phyloP scores from a whole-genome alignment of 1,139 yeast species.

The Debaryomyces coudertii region DNA sequence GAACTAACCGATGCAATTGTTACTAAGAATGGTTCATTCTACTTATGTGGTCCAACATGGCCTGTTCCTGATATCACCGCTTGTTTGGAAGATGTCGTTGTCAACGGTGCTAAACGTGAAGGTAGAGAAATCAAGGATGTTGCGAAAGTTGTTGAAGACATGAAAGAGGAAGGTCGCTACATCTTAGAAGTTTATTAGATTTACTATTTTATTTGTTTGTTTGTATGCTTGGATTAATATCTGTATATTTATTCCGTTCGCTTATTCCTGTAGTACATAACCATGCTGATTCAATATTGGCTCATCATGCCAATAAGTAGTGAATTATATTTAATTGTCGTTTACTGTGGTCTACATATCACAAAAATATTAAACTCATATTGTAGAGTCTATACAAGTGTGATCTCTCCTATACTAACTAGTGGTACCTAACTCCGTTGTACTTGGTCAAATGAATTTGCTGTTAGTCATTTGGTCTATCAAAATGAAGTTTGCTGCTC shows the following conservation, averaged over 20 bases:
- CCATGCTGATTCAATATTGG: too few relatives aligned
- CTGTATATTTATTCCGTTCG: background rate
- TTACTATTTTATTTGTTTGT: slow-evolving; percentile 6
- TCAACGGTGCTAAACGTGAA: slow-evolving; percentile 66
- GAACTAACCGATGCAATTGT: slow-evolving; percentile 81
- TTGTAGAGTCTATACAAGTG: background rate
- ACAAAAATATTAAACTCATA: too few relatives aligned
- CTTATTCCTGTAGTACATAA: background rate
- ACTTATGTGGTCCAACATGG: slow-evolving; percentile 99
- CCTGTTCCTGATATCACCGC: slow-evolving; percentile 97
- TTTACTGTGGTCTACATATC: too few relatives aligned
- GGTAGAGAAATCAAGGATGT: slow-evolving; percentile 71
- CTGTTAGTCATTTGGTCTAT: background rate
- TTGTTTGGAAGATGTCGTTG: slow-evolving; percentile 81
- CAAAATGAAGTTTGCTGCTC: background rate
- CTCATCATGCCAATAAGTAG: too few relatives aligned
- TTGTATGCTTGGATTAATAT: background rate
- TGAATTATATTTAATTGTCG: too few relatives aligned
- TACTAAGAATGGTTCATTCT: slow-evolving; percentile 81
- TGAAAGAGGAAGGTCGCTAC: slow-evolving; percentile 92
- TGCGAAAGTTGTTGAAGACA: slow-evolving; percentile 81
- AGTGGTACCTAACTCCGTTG: too few relatives aligned
- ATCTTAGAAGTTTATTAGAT: slow-evolving; percentile 86
- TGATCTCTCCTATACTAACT: background rate
- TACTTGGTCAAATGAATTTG: background rate